Evolutionary conservation across 129 eudicot genomes (phyloP), one percentile per base, ranked within the genome.

Genomic region (Calendula officinalis): DNA sequence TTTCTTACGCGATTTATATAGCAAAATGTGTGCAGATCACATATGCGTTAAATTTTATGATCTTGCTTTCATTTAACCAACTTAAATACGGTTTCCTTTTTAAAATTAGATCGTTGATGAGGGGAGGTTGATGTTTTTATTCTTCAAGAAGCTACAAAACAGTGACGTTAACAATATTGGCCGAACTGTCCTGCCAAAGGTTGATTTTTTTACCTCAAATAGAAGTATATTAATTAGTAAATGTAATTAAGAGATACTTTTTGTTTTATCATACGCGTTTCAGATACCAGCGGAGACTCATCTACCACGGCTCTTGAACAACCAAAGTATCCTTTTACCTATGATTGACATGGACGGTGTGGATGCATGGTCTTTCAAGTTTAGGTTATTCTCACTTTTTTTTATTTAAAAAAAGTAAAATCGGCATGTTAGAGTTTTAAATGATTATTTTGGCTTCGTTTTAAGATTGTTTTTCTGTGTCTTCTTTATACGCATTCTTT

Each of bases 161-260:
- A 91, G 95, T 41, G 96, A 91, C 47, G 96, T 91, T 7, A 67
- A 78, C 33, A 35, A 63, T 41, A 74, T 91, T 17, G 76, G 94
- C 70, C 58, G 98, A 74, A 88, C 79, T 59, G 59, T 91, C 44
- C 78, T 91, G 52, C 98, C 98, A 33, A 91, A 91, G 98, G 98
- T 91, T 41, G n/a, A 32, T 40, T 57, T 47, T 22, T 55, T 32
- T 67, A 67, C 15, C 13, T 15, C 7, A 3, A 11, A 9, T 7
- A 53, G 12, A 63, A 33, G 55, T 45, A 42, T 42, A 35, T 5
- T 68, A 45, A 35, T 69, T 8, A 36, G 30, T 57, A 27, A 58
- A 33, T 46, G 17, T 44, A 8, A 27, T 36, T 44, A 8, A 27
- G 11, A 44, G 71, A 15, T 13, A 12, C 41, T 8, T 53, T 6